phyloP scores from a whole-genome alignment of 495 filamentous ascomycete species.

The Penicillium coprophilum region DNA sequence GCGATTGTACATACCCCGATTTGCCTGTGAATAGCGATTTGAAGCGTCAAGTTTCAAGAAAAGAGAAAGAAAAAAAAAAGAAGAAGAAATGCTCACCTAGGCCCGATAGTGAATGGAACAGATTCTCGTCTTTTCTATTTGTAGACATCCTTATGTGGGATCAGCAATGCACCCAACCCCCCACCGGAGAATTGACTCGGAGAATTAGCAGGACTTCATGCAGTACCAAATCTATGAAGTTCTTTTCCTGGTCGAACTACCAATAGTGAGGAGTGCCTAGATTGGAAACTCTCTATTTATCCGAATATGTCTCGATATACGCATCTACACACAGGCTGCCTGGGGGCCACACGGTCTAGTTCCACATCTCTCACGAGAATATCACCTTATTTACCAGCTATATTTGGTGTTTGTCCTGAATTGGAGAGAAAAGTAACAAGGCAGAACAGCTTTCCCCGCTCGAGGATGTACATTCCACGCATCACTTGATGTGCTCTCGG shows the following conservation, averaged over 20 bases:
- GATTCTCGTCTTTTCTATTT: neutral
- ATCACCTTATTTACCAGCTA: neutral
- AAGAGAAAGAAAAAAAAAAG: neutral
- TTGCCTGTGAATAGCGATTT: neutral
- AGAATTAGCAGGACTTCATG: conserved; percentile 14
- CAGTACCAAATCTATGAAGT: neutral
- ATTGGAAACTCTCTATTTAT: conserved; percentile 9
- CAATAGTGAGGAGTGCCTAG: neutral
- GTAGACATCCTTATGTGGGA: neutral
- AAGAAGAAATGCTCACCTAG: neutral
- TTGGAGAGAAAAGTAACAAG: neutral
- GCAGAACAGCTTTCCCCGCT: neutral
- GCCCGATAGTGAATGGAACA: neutral
- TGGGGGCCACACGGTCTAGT: neutral
- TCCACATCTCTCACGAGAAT: neutral
- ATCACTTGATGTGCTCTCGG: neutral
- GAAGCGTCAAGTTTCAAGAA: neutral
- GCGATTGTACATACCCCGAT: neutral
- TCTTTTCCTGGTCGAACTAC: neutral
- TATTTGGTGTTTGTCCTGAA: neutral
- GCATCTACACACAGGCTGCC: neutral
- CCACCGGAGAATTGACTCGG: conserved; percentile 28
- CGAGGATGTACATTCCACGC: neutral
- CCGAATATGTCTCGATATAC: neutral
- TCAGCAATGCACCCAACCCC: conserved; percentile 3